Evolutionary conservation across 139 green algal genomes (phyloP).

Genomic region (Chlorella sp.): DNA sequence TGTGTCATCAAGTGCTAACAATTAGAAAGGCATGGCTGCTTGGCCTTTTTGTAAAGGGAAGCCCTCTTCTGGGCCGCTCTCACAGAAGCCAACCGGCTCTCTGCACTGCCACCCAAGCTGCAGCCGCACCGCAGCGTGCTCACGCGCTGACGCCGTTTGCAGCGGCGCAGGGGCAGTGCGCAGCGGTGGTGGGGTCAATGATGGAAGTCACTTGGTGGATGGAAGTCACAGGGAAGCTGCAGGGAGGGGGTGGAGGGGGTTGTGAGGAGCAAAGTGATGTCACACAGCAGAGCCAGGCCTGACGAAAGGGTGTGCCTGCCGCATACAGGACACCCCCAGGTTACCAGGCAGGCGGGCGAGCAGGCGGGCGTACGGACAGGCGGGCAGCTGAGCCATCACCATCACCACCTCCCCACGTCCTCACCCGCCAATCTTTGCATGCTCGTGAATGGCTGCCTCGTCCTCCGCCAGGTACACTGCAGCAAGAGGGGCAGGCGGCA

Average conservation of each 20-base stretch:
- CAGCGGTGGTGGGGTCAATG: conserved; percentile 23
- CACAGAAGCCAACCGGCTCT: no score
- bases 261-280: neutral
- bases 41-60: no score
- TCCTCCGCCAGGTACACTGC: conserved; percentile 9
- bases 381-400: neutral
- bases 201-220: conserved; percentile 11
- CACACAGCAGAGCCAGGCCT: neutral
- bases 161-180: neutral
- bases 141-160: neutral
- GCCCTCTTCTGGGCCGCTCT: no score
- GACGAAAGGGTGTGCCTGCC: neutral
- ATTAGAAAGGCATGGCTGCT: no score
- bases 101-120: no score
- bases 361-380: neutral
- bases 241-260: neutral
- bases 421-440: conserved; percentile 18
- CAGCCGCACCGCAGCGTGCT: neutral
- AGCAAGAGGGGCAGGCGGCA: neutral
- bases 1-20: no score
- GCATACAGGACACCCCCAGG: neutral
- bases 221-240: conserved; percentile 15
- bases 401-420: neutral
- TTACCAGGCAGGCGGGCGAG: no score
- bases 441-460: conserved; percentile 7